phyloP scores from a whole-genome alignment of 2,329 filamentous ascomycete genomes.

The Teratosphaeria zuluensis region DNA sequence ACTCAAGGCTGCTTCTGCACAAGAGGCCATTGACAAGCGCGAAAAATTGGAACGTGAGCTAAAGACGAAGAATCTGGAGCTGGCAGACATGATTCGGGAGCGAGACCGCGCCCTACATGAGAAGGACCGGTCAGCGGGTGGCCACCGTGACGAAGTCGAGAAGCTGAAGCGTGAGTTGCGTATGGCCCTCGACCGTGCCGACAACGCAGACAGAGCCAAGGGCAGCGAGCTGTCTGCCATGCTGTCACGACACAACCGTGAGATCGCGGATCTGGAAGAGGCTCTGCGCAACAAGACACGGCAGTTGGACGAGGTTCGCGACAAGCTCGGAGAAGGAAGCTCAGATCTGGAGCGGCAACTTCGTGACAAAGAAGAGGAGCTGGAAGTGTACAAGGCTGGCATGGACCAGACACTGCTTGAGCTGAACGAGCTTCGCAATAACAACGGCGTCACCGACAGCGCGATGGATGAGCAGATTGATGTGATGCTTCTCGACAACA shows the following conservation, averaged over 20 bases:
- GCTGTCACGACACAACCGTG: slow-evolving; percentile 90
- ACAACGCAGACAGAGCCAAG: slow-evolving; percentile 86
- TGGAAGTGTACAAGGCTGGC: slow-evolving; percentile 94
- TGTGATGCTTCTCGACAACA: slow-evolving; percentile 71
- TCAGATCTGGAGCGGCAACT: slow-evolving; percentile 78
- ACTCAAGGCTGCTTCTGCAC: slow-evolving; percentile 89
- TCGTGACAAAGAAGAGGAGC: slow-evolving; percentile 91
- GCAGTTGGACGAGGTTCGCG: slow-evolving; percentile 72
- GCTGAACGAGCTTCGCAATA: slow-evolving; percentile 70
- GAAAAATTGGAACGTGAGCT: slow-evolving; percentile 96
- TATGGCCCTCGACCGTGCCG: slow-evolving; percentile 80
- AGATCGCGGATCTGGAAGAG: slow-evolving; percentile 95
- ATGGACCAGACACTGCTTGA: slow-evolving; percentile 95
- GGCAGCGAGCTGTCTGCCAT: slow-evolving; percentile 90
- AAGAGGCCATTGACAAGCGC: slow-evolving; percentile 88
- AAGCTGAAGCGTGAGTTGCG: slow-evolving; percentile 89
- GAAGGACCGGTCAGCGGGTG: slow-evolving; percentile 75
- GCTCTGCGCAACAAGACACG: slow-evolving; percentile 77
- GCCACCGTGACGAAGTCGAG: slow-evolving; percentile 86
- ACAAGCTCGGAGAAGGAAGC: slow-evolving; percentile 67
- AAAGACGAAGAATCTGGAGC: slow-evolving; percentile 98
- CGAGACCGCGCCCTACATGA: slow-evolving; percentile 88
- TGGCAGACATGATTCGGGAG: slow-evolving; percentile 97
- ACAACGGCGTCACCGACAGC: slow-evolving; percentile 56
- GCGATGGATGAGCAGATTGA: slow-evolving; percentile 87